Conservation (phyloP, 2,329 filamentous ascomycete species). For the Ceratocystis huliohia region DNA sequence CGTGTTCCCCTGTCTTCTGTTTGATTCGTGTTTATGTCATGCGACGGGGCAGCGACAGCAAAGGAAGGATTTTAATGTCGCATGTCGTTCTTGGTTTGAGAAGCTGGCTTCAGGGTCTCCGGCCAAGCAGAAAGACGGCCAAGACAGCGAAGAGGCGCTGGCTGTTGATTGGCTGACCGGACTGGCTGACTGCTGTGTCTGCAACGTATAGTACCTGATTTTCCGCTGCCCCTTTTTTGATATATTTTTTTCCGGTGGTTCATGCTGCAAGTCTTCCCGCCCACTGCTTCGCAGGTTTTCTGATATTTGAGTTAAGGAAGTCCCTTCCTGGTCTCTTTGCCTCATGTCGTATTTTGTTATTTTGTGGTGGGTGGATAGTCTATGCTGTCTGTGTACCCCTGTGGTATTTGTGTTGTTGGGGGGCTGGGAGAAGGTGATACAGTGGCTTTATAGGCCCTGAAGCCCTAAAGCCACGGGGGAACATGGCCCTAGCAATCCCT, state of each 20-base stretch:
- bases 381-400: neutral
- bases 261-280: too few relatives aligned
- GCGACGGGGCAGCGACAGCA: neutral
- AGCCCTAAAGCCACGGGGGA: neutral
- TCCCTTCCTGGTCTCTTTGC: too few relatives aligned
- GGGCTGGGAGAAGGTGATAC: neutral
- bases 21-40: slow-evolving; percentile 5
- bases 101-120: slow-evolving; percentile 3
- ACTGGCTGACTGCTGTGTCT: too few relatives aligned
- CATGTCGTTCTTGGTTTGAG: neutral
- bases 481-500: too few relatives aligned
- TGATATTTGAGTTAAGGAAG: too few relatives aligned
- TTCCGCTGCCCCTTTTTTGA: neutral
- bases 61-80: slow-evolving; percentile 7
- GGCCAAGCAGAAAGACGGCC: neutral
- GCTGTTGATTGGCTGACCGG: neutral
- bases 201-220: neutral
- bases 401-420: neutral
- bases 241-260: neutral
- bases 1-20: neutral
- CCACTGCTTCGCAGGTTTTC: too few relatives aligned
- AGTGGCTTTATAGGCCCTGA: neutral
- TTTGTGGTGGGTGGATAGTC: too few relatives aligned
- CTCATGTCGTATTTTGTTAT: too few relatives aligned
- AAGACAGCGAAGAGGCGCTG: neutral